These are phyloP conservation scores for Chondrus crispus DNA, from an alignment of 23 red algal genomes.

Conservation along the genomic window DNA sequence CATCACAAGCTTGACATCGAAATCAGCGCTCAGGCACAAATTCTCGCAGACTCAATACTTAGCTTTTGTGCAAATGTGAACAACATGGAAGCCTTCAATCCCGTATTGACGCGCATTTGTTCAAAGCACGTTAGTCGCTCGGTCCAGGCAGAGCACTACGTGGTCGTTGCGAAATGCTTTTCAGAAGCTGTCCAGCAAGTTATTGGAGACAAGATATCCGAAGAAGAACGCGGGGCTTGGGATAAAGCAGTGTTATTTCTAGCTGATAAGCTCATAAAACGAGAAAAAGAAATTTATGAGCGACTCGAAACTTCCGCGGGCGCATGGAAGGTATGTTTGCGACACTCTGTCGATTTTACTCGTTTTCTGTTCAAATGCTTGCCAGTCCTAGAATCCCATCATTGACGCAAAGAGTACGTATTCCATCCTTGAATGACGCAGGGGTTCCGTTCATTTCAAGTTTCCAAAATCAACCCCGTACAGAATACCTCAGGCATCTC, in stretches of 20 bases:
- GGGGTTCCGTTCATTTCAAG: too few relatives aligned
- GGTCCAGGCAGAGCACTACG: constrained; percentile 35
- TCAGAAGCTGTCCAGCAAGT: neutral
- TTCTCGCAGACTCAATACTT: constrained; percentile 50
- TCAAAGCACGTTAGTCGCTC: constrained; percentile 37
- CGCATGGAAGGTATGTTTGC: too few relatives aligned
- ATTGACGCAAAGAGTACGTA: too few relatives aligned
- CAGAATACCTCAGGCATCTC: too few relatives aligned
- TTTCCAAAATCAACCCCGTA: too few relatives aligned
- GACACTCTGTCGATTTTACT: too few relatives aligned
- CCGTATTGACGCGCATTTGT: constrained; percentile 45
- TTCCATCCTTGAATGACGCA: too few relatives aligned
- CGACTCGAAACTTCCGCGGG: neutral
- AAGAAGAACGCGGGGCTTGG: constrained; percentile 50
- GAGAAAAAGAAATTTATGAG: constrained; percentile 31
- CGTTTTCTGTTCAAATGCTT: too few relatives aligned
- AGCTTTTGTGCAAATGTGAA: constrained; percentile 36
- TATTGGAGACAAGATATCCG: neutral
- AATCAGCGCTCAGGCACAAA: constrained; percentile 50
- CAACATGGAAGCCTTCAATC: neutral
- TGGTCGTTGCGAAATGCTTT: constrained; percentile 30
- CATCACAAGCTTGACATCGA: too few relatives aligned
- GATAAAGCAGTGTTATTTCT: constrained; percentile 24
- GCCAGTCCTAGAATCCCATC: too few relatives aligned
- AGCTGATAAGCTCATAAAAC: constrained; percentile 8